Evolutionary conservation across 352 stramenopile genomes (phyloP).

Genomic region (Pythium aquatile): DNA sequence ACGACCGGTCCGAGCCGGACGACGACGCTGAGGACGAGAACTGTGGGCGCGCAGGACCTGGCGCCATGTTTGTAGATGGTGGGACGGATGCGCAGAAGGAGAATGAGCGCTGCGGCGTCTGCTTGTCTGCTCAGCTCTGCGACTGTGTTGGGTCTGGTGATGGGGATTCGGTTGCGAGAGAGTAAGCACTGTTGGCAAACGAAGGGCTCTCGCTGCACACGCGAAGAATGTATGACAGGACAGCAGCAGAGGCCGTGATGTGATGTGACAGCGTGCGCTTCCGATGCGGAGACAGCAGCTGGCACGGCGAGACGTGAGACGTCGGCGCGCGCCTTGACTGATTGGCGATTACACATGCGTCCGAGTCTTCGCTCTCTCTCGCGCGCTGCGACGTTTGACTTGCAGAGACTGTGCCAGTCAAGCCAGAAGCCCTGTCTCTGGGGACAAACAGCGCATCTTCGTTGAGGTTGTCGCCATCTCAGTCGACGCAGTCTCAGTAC

Average conservation of each 20-base stretch:
- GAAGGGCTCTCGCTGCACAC: neutral
- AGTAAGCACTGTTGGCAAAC: slow-evolving; percentile 5
- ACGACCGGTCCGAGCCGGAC: slow-evolving; percentile 17
- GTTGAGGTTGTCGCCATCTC: slow-evolving; percentile 2
- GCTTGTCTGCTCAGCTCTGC: neutral
- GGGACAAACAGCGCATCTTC: neutral
- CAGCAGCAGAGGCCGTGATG: neutral
- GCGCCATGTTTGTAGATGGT: slow-evolving; percentile 14
- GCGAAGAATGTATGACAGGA: too few species aligned
- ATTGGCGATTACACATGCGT: slow-evolving; percentile 1
- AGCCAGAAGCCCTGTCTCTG: slow-evolving; percentile 2
- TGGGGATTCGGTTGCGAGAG: neutral
- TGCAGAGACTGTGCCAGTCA: neutral
- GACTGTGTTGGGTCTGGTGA: neutral
- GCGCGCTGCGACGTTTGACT: slow-evolving; percentile 5
- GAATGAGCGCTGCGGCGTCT: neutral
- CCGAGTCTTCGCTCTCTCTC: neutral
- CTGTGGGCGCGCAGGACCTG: neutral
- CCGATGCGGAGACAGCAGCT: neutral
- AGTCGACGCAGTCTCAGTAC: slow-evolving; percentile 5
- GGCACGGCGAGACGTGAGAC: neutral
- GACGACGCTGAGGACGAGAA: slow-evolving; percentile 15
- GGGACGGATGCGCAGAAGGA: slow-evolving; percentile 5
- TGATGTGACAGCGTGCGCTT: slow-evolving; percentile 3
- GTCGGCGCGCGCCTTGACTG: slow-evolving; percentile 1